phyloP scores from a whole-genome alignment of 1,284 basidiomycete species.

The Naganishia sp. region DNA sequence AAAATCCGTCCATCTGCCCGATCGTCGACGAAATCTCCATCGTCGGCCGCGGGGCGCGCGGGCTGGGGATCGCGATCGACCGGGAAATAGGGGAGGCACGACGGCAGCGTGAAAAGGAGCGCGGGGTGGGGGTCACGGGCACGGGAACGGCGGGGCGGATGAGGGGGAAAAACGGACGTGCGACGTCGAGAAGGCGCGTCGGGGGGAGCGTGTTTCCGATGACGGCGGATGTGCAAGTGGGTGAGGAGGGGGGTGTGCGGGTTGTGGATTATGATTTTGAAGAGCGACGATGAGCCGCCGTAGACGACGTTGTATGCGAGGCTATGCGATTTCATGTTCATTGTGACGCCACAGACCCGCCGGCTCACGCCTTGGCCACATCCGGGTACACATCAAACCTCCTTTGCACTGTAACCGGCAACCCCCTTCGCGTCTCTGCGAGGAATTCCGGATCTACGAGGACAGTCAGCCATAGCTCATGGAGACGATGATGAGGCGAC shows the following conservation, averaged over 20 bases:
- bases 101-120: constrained; percentile 5
- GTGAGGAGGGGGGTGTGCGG: constrained; percentile 16
- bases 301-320: not conserved
- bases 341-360: no score
- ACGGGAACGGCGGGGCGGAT: not conserved
- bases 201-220: constrained; percentile 6
- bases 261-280: constrained; percentile 29
- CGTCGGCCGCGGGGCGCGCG: constrained; percentile 51
- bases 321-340: not conserved
- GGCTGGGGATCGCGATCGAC: constrained; percentile 51
- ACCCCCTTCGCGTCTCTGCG: constrained; percentile 70
- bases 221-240: constrained; percentile 8
- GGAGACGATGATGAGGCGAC: constrained; percentile 42
- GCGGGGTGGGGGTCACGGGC: not conserved
- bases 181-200: constrained; percentile 7
- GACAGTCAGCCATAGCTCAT: not conserved
- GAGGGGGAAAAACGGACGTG: not conserved
- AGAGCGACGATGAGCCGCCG: constrained; percentile 36
- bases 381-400: constrained; percentile 90
- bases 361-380: constrained; percentile 52
- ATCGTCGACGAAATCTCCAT: constrained; percentile 46
- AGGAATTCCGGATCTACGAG: constrained; percentile 69
- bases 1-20: not conserved
- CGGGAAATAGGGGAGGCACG: constrained; percentile 43
- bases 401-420: constrained; percentile 83